Conservation (phyloP, 176 grass and related monocot species). For the Chloris gayana region DNA sequence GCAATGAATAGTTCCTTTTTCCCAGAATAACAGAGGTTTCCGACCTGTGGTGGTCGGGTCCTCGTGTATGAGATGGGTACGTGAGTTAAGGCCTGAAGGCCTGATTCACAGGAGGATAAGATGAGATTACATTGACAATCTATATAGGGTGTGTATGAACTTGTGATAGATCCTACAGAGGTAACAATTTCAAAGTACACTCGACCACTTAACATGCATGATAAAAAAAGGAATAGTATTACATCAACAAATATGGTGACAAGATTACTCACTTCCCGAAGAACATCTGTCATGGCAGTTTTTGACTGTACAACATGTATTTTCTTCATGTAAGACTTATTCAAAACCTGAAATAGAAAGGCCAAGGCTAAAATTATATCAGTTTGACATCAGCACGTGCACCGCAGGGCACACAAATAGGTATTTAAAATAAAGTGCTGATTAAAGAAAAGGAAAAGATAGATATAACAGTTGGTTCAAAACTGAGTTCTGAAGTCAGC, state of each 20-base stretch:
- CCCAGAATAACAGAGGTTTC: too few relatives aligned
- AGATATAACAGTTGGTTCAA: background rate
- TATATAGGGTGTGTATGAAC: slow-evolving; percentile 7
- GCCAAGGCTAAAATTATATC: slow-evolving; percentile 32
- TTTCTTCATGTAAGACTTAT: slow-evolving; percentile 75
- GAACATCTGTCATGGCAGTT: slow-evolving; percentile 98
- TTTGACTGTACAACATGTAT: slow-evolving; percentile 65
- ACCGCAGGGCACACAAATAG: background rate
- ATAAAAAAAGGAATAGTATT: slow-evolving; percentile 19
- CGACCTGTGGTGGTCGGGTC: too few relatives aligned
- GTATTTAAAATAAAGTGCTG: background rate
- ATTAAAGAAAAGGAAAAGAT: slow-evolving; percentile 12
- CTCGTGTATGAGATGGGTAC: too few relatives aligned
- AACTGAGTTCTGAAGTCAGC: slow-evolving; percentile 1
- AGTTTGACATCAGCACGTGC: slow-evolving; percentile 14
- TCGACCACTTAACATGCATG: background rate
- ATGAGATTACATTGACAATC: background rate
- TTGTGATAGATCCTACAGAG: background rate
- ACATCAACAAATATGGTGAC: slow-evolving; percentile 1
- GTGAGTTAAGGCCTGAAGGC: too few relatives aligned
- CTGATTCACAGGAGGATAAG: too few relatives aligned
- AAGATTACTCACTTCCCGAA: slow-evolving; percentile 71
- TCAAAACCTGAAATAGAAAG: slow-evolving; percentile 59
- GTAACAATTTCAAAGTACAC: background rate
- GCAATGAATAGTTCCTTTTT: background rate